Base-by-base conservation (phyloP, 2,329 filamentous ascomycete species). In the Coniochaeta pulveracea region DNA sequence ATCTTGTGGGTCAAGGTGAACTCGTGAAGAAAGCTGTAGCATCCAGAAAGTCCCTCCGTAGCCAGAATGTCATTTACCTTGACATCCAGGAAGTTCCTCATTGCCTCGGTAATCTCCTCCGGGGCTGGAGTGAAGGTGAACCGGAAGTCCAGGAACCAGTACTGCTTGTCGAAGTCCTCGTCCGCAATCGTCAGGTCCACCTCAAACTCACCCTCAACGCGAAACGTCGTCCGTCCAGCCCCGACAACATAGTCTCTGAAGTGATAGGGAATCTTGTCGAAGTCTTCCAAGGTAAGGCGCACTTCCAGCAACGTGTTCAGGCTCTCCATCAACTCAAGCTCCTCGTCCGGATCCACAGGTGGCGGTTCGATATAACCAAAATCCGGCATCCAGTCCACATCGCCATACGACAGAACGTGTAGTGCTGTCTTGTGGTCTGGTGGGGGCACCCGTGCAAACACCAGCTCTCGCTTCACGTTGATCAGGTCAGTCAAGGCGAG, bases 91-190 rank as follows among this genome's bases (percentile, higher is more conserved):
- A 74, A 71, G 22, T 64, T 60, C 35, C 80, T 71, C 27, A 93
- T 57, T 4, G 62, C 61, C 17, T 80, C 72, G 0, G 80, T 66
- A 6, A 93, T 48, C 31, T 64, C 60, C 10, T 55, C 57, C 1
- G 81, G 69, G 1, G 76, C 67, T 2, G 89, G 89, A 7, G 63
- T 67, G 52, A 93, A 98, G 10, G 77, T 61, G 45, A 93, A 86
- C 38, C 88, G 76, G 47, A 96, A 77, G 53, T 96, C 88, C 40
- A 96, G 83, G 50, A 96, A 94, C 67, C 82, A 95, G 50, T 93
- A 93, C 47, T 93, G 88, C 34, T 82, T 80, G 19, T 76, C 66
- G 12, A 78, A 73, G 43, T 91, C 80, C 49, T 96, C 88, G 44
- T 88, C 81, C 12, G 83, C 85, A 41, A 96, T 82, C 1, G 86